Base-by-base conservation (phyloP, 2,329 filamentous ascomycete species). In the Cercospora sesami region DNA sequence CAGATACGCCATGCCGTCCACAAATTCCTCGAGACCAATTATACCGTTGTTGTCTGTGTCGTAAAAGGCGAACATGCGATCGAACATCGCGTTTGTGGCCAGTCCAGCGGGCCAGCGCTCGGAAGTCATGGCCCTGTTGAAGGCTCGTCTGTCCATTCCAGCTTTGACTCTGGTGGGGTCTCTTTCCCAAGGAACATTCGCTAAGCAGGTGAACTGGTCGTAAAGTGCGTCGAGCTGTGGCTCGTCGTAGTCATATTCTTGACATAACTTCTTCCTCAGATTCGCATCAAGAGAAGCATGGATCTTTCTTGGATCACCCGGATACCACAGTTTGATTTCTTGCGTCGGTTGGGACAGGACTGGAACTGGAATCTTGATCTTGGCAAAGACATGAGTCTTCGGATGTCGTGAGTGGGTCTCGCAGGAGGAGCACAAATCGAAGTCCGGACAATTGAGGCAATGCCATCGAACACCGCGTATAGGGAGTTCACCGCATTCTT, bases 41-140 rank as follows among this genome's bases (percentile, higher is more conserved):
- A 96, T 83, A 23, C 91, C 91, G 77, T 99, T 93, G 51, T 88
- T 86, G 78, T 98, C 94, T 33, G 90, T 91, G 79, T 99, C 95
- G 79, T 97, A 99, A 79, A 97, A 97, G 61, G 91, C 88, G 80
- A 98, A 99, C 87, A 97, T 95, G 73, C 95, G 91, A 78, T 99
- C 94, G 76, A 96, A 95, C 68, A 99, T 92, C 14, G 97, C 86
- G 77, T 96, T 97, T 1, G 94, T 92, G 0, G 90, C 86, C 10
- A 91, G 88, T 65, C 93, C 90, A n/a, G 91, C 91, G 3, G 93
- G 92, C 75, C 78, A 78, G 16, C 70, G 71, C 10, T 76, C 73
- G 9, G 72, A 73, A 7, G 96, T 90, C 68, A 98, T 89, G 73
- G 93, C 96, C 59, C 91, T 89, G 77, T 97, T 93, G 80, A 99